Conservation (phyloP, 169 alveolate species). For the Babesia bovis region DNA sequence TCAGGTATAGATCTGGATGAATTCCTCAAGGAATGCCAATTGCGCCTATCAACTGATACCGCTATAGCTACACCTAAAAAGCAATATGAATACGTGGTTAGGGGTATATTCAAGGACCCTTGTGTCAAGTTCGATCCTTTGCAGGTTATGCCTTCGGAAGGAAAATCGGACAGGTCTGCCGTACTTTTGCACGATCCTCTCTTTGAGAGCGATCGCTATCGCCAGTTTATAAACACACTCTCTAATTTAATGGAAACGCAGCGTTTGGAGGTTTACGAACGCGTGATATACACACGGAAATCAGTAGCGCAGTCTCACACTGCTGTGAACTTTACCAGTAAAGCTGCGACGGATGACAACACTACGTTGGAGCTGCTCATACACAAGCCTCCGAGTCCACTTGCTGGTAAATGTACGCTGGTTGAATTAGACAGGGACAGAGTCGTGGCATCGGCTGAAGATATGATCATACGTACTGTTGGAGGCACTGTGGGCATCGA, state of each 20-base stretch:
- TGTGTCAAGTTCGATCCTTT: neutral
- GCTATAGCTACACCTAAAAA: neutral
- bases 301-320: neutral
- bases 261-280: slow-evolving; percentile 10
- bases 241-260: slow-evolving; percentile 35
- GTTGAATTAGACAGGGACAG: neutral
- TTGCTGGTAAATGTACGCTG: slow-evolving; percentile 30
- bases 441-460: neutral
- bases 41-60: neutral
- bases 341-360: neutral
- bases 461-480: slow-evolving; percentile 7
- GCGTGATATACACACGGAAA: neutral
- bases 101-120: slow-evolving; percentile 35
- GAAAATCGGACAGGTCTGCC: neutral
- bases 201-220: neutral
- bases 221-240: slow-evolving; percentile 22
- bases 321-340: slow-evolving; percentile 39
- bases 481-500: neutral
- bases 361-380: slow-evolving; percentile 38
- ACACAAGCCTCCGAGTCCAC: slow-evolving; percentile 37
- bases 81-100: slow-evolving; percentile 19
- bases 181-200: slow-evolving; percentile 9
- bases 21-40: slow-evolving; percentile 1
- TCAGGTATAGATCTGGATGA: slow-evolving; percentile 26
- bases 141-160: neutral